phyloP scores from a whole-genome alignment of 2,329 filamentous ascomycete genomes.

The Trichoderma guizhouense region DNA sequence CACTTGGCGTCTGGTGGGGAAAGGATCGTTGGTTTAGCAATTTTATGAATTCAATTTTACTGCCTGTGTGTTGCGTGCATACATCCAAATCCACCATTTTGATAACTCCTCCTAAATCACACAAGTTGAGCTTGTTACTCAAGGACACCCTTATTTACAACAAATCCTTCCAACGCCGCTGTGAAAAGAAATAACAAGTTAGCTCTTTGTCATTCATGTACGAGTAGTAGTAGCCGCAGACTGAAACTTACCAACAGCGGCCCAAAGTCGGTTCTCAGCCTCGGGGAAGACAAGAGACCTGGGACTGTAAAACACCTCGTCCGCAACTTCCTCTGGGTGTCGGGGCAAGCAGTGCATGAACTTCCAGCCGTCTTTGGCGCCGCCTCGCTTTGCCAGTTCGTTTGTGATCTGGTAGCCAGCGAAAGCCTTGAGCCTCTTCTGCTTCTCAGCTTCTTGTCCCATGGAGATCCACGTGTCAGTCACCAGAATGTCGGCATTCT shows the following conservation, averaged over 20 bases:
- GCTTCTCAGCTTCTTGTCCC: constrained; percentile 87
- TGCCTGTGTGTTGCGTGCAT: background rate
- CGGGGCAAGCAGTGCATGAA: constrained; percentile 98
- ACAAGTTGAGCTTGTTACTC: background rate
- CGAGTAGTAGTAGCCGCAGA: background rate
- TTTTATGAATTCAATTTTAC: constrained; percentile 17
- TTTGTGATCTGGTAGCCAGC: constrained; percentile 87
- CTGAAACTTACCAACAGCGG: constrained; percentile 65
- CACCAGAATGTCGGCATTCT: constrained; percentile 82
- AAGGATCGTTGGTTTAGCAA: constrained; percentile 17
- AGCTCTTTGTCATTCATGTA: constrained; percentile 3
- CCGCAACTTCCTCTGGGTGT: constrained; percentile 86
- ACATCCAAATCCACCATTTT: constrained; percentile 4
- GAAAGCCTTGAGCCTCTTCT: constrained; percentile 76
- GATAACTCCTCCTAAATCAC: constrained; percentile 1
- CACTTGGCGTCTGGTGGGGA: constrained; percentile 22
- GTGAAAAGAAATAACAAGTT: constrained; percentile 16
- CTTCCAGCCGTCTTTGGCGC: constrained; percentile 85
- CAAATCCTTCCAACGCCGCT: constrained; percentile 81
- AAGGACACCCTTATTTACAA: constrained; percentile 90
- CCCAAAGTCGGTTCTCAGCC: constrained; percentile 92
- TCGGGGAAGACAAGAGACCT: constrained; percentile 88
- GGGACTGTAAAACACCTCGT: constrained; percentile 89
- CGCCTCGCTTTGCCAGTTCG: constrained; percentile 77
- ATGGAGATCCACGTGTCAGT: constrained; percentile 99